phyloP scores from a whole-genome alignment of 352 stramenopile genomes.

The Phytophthora pisi region DNA sequence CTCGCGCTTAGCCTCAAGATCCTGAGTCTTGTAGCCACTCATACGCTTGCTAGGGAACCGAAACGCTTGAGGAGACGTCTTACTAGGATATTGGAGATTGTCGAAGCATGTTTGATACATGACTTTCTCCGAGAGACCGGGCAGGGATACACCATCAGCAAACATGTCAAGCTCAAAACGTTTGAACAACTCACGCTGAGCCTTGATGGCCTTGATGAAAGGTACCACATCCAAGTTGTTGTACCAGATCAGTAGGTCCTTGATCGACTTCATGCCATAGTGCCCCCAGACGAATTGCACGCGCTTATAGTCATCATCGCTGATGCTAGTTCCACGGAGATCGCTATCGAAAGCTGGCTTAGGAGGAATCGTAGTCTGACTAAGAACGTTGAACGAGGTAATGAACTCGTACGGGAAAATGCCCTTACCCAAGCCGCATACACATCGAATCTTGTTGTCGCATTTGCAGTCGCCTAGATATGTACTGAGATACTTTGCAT shows the following conservation, averaged over 20 bases:
- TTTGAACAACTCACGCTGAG: conserved; percentile 17
- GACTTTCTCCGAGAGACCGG: conserved; percentile 25
- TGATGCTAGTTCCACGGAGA: not conserved
- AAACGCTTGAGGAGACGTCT: conserved; percentile 20
- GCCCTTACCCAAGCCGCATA: conserved; percentile 17
- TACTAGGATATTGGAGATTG: conserved; percentile 13
- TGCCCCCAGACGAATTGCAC: not conserved
- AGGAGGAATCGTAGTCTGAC: not conserved
- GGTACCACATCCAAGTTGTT: conserved; percentile 34
- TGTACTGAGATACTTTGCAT: conserved; percentile 20
- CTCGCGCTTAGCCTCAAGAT: not conserved
- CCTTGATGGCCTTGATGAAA: conserved; percentile 25
- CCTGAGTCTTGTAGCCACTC: not conserved
- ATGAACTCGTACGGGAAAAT: not conserved
- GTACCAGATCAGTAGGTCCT: conserved; percentile 33
- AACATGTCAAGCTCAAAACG: conserved; percentile 31
- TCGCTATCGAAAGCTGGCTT: not conserved
- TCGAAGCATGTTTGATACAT: conserved; percentile 35
- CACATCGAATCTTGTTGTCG: conserved; percentile 35
- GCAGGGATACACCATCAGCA: conserved; percentile 21
- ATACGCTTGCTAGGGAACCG: conserved; percentile 11
- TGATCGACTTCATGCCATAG: conserved; percentile 35
- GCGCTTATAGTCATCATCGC: not conserved
- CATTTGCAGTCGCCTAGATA: conserved; percentile 41
- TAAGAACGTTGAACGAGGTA: not conserved